These are phyloP conservation scores for Reutealis trisperma DNA, from an alignment of 345 rosid species.

Conservation along the genomic window DNA sequence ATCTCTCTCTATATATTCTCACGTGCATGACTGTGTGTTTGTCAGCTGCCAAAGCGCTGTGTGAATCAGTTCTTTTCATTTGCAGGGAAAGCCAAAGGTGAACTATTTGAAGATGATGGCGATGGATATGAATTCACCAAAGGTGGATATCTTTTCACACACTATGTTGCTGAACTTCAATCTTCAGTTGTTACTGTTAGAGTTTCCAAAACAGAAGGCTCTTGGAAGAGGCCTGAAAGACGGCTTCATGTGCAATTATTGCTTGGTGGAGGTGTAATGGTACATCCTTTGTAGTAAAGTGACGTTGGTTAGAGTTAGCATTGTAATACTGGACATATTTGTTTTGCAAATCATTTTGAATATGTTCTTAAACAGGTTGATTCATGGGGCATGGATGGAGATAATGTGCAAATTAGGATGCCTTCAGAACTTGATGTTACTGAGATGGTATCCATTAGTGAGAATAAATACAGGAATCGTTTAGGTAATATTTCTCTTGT, in stretches of 20 bases:
- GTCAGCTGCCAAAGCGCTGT: not conserved
- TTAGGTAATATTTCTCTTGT: slow-evolving; percentile 52
- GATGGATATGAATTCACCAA: slow-evolving; percentile 79
- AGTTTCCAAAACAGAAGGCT: slow-evolving; percentile 67
- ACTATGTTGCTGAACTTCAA: slow-evolving; percentile 62
- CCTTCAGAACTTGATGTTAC: slow-evolving; percentile 58
- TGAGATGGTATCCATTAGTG: slow-evolving; percentile 46
- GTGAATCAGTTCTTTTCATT: slow-evolving; percentile 11
- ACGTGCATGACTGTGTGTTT: not conserved
- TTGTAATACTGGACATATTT: not conserved
- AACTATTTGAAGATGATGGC: slow-evolving; percentile 82
- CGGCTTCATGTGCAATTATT: slow-evolving; percentile 63
- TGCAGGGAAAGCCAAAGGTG: slow-evolving; percentile 73
- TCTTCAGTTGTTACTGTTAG: slow-evolving; percentile 61
- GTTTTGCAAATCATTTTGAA: not conserved
- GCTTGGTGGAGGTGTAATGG: slow-evolving; percentile 85
- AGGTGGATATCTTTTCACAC: slow-evolving; percentile 63
- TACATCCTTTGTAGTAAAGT: slow-evolving; percentile 26
- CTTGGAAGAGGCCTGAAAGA: slow-evolving; percentile 81
- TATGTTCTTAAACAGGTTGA: slow-evolving; percentile 52
- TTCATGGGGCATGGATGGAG: slow-evolving; percentile 89
- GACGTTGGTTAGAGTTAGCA: not conserved
- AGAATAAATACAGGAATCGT: slow-evolving; percentile 46
- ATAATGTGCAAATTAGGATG: slow-evolving; percentile 50
- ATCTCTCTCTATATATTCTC: not conserved